Evolutionary conservation across 495 filamentous ascomycete species (phyloP).

Genomic region (Astrocystis sublimbata): DNA sequence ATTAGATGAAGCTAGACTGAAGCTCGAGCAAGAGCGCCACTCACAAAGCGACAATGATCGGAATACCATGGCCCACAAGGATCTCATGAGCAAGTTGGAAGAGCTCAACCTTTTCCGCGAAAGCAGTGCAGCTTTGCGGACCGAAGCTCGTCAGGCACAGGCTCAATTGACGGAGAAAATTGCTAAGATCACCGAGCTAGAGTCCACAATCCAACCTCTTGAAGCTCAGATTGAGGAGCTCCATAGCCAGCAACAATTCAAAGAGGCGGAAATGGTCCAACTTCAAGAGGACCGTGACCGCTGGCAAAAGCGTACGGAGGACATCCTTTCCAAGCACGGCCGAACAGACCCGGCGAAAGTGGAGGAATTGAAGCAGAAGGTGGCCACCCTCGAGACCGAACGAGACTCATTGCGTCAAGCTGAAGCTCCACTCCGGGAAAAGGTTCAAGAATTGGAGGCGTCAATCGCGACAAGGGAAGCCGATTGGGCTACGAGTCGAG

Average conservation of each 20-base stretch:
- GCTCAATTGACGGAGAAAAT: constrained; percentile 71
- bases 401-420: constrained; percentile 64
- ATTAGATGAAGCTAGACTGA: constrained; percentile 81
- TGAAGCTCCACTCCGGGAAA: constrained; percentile 59
- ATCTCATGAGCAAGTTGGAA: constrained; percentile 88
- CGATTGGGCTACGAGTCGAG: constrained; percentile 42
- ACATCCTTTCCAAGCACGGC: constrained; percentile 94
- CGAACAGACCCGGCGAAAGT: constrained; percentile 90
- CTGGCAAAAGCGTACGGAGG: constrained; percentile 90
- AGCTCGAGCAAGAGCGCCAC: constrained; percentile 83
- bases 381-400: constrained; percentile 65
- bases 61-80: constrained; percentile 73
- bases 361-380: constrained; percentile 73
- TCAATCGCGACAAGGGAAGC: constrained; percentile 46
- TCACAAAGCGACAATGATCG: constrained; percentile 71
- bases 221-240: constrained; percentile 75
- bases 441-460: constrained; percentile 48
- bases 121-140: constrained; percentile 83
- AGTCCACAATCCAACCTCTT: constrained; percentile 76
- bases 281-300: constrained; percentile 84
- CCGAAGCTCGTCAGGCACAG: constrained; percentile 77
- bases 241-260: constrained; percentile 73
- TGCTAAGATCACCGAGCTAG: constrained; percentile 70
- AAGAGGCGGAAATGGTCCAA: constrained; percentile 81
- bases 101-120: constrained; percentile 94